Conservation (phyloP, 257 asterid genomes). For the Primulina tabacum region DNA sequence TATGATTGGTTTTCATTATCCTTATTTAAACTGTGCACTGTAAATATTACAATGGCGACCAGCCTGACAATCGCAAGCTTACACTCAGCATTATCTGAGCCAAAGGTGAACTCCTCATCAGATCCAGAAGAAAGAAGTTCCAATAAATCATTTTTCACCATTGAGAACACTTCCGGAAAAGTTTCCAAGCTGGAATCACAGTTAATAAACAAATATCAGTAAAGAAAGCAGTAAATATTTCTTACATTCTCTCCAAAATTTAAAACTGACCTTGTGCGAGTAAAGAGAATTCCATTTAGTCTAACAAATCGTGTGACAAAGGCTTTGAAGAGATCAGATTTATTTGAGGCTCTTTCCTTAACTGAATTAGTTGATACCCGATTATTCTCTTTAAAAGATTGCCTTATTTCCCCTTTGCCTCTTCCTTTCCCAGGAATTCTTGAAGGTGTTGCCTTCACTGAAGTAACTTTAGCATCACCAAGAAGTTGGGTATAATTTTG, state of each 20-base stretch:
- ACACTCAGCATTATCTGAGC: constrained; percentile 66
- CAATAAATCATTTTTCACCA: constrained; percentile 59
- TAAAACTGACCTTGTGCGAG: constrained; percentile 78
- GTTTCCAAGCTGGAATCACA: constrained; percentile 76
- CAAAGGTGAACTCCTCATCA: constrained; percentile 60
- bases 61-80: constrained; percentile 68
- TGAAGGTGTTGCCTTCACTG: constrained; percentile 38
- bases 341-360: constrained; percentile 42
- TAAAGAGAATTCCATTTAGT: constrained; percentile 81
- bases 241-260: background rate
- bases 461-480: constrained; percentile 55
- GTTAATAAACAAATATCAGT: constrained; percentile 21
- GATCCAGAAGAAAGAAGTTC: constrained; percentile 80
- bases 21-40: constrained; percentile 71
- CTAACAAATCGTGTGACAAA: constrained; percentile 72
- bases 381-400: constrained; percentile 39
- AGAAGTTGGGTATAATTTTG: constrained; percentile 50
- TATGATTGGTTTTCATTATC: constrained; percentile 84
- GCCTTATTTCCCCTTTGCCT: constrained; percentile 59
- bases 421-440: constrained; percentile 54
- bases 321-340: constrained; percentile 47
- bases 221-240: constrained; percentile 5
- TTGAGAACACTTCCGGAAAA: constrained; percentile 63
- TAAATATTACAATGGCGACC: constrained; percentile 70
- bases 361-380: constrained; percentile 37